Conservation (phyloP, 352 stramenopile genomes). For the Thraustochytrium striatum region DNA sequence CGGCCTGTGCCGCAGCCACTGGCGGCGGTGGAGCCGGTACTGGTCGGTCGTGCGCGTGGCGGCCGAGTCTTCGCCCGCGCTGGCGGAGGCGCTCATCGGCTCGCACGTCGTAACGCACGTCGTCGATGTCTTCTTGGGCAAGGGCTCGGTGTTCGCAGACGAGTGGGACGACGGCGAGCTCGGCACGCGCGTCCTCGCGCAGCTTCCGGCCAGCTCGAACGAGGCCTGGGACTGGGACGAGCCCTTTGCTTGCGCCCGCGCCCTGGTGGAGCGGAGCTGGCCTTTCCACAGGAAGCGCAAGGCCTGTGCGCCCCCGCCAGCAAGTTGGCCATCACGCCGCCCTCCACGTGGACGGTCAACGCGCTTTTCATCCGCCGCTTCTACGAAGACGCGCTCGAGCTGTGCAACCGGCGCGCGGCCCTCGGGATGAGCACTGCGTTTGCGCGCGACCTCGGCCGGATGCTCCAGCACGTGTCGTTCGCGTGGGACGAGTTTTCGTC, state of each 20-base stretch:
- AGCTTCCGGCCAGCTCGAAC: no score
- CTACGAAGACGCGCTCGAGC: neutral
- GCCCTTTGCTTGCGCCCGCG: no score
- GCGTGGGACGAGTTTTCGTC: neutral
- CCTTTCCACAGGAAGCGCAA: no score
- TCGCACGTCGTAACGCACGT: neutral
- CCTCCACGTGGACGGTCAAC: no score
- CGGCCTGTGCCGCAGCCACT: neutral
- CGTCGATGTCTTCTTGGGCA: conserved; percentile 11
- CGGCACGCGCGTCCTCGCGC: no score
- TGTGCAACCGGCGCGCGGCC: neutral
- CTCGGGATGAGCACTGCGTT: neutral
- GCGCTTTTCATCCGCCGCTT: neutral
- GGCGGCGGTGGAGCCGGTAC: neutral
- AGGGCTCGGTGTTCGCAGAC: no score
- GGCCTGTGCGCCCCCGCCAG: no score
- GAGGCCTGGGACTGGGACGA: no score
- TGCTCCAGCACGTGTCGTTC: neutral
- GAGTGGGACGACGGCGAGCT: no score
- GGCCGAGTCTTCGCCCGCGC: neutral
- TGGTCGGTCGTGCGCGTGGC: neutral
- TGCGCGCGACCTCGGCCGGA: neutral
- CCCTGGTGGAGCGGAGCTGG: no score
- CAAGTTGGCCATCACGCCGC: no score
- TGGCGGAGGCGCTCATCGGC: neutral